Evolutionary conservation across 441 rosid genomes (phyloP), one percentile per base, ranked within the genome.

Genomic region (Pelargonium cotyledonis): DNA sequence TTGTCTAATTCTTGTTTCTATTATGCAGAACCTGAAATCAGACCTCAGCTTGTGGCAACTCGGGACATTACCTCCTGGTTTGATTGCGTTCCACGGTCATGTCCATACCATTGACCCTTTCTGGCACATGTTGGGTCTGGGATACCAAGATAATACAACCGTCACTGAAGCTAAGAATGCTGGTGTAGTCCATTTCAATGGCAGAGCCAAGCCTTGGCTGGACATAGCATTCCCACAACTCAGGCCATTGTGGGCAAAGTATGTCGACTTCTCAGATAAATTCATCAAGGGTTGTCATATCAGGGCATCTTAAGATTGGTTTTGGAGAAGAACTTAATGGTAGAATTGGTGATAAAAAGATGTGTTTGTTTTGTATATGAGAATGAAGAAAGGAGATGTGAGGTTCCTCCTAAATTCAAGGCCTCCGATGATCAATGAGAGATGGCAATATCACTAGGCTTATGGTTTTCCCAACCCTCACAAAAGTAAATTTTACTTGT

Each of bases 191-290:
- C 99, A 95, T 83, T 95, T 83, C 83, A 95, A 92, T 66, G 98
- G 98, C 67, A 84, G 98, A 84, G 99, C 99, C 23, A 95, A 92
- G 82, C 99, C 99, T 62, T 95, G 99, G 99, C 87, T 95, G 65
- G 98, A 92, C 70, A 92, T 90, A 66, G 98, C 91, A 66, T 90
- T 92, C 74, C 87, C 97, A 53, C 84, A 85, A 38, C 89, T 95
- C 40, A 84, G 88, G 72, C 89, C 94, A 23, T 77, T 95, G 70
- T 95, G 98, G 99, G 73, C 93, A 1, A 92, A 90, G 75, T 86
- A 90, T 66, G 79, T 95, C 18, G 73, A 95, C 78, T 89, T 90
- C 80, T 88, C 97, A 5, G 91, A 95, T 79, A 92, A 90, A 79
- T 90, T 90, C 85, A 88, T 91, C 79, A 91, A 81, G 75, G 77